Base-by-base conservation (phyloP, 1,139 yeast genomes). In the Taphrina sp. region DNA sequence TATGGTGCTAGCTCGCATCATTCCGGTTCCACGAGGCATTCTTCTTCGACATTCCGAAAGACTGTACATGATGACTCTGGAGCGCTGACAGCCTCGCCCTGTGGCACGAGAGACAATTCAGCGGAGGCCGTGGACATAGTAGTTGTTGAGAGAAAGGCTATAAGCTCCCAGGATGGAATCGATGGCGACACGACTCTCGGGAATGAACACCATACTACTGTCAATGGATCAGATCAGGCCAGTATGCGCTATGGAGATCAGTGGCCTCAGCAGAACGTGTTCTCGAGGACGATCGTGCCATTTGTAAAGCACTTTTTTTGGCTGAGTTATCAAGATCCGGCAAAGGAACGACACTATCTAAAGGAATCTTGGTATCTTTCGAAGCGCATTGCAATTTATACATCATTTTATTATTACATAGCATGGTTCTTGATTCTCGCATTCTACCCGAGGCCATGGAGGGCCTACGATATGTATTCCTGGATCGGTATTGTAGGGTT, bases 401-500 rank as follows among this genome's bases (percentile, higher is more conserved):
- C 46, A 3, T 52, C 49, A 12, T 7, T 52, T 20, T 52, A 42
- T 24, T 52, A 26, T 37, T 42, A 42, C 31, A 34, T 52, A 20
- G 49, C 49, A 20, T 52, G 49, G 49, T 49, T 24, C 2, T 28
- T 52, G n/a, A 33, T 42, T 12, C 41, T 52, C n/a, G 56, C 29
- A 4, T 26, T 52, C 23, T 42, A 42, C 22, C 51, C 56, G n/a
- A 41, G 49, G 10, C 56, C 56, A 3, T 52, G 49, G 49, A 26
- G 35, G 8, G 20, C 12, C 8, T 42, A 14, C 22, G 49, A 42
- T 26, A 42, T 35, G 14, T 38, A 29, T 19, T 17, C 37, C 16
- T 52, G 43, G 43, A 26, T 41, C 36, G 49, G 49, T 16, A 20
- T 34, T 5, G 19, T 44, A 10, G 56, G 49, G 8, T 3, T 52